Evolutionary conservation across 1,139 yeast genomes (phyloP).

Genomic region (Kodamaea anthophila): DNA sequence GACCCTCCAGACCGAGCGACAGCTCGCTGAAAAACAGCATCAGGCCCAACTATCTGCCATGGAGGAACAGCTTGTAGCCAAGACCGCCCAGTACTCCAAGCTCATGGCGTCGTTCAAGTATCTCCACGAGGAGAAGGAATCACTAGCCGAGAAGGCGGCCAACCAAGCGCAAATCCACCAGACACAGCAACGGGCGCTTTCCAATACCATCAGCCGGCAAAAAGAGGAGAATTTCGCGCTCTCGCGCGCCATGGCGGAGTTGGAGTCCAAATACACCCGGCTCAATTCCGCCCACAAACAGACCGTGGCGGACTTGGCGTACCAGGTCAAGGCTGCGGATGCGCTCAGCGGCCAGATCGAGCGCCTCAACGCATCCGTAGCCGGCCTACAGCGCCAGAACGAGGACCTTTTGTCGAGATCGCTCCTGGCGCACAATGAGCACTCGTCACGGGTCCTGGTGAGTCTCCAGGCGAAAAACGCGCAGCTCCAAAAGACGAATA

Average conservation of each 20-base stretch:
- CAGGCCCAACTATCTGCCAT: conserved; percentile 21
- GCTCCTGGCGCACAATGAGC: conserved; percentile 6
- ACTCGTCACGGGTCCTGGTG: conserved; percentile 16
- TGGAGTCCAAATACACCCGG: conserved; percentile 22
- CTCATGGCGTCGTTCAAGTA: conserved; percentile 52
- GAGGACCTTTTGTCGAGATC: conserved; percentile 48
- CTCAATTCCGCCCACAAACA: conserved; percentile 23
- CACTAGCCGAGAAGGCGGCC: conserved; percentile 46
- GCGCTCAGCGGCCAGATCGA: conserved; percentile 23
- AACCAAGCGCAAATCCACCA: conserved; percentile 42
- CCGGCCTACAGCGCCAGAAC: conserved; percentile 23
- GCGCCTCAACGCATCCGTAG: conserved; percentile 17
- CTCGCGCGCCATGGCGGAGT: conserved; percentile 13
- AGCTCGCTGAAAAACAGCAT: conserved; percentile 29
- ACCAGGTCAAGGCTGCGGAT: conserved; percentile 23
- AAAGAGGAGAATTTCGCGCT: conserved; percentile 14
- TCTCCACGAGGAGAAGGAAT: conserved; percentile 50
- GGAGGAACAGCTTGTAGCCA: conserved; percentile 25
- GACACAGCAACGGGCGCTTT: conserved; percentile 33
- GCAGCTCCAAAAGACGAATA: conserved; percentile 28
- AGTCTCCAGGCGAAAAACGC: conserved; percentile 24
- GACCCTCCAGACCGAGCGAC: conserved; percentile 28
- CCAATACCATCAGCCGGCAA: conserved; percentile 18
- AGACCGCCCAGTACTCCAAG: conserved; percentile 26
- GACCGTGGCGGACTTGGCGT: conserved; percentile 26